These are phyloP conservation scores for Coprinellus micaceus DNA, from an alignment of 768 basidiomycete species.

Conservation along the genomic window DNA sequence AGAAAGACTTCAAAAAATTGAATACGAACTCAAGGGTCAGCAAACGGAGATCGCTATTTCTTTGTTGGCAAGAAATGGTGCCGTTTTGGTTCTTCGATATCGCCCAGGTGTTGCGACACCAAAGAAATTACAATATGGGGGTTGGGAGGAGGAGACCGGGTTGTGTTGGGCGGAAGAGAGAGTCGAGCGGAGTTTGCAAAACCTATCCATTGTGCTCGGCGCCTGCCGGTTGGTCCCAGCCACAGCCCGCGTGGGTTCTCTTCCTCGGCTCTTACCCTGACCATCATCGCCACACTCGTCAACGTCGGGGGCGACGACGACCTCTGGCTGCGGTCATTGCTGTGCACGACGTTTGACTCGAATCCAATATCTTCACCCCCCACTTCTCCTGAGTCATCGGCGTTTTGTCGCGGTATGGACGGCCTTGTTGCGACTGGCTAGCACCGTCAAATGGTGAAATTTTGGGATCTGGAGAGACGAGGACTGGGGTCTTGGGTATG, in stretches of 20 bases:
- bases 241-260: neutral
- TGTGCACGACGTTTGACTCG: too few species aligned
- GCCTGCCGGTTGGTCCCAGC: neutral
- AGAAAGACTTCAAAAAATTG: slow-evolving; percentile 17
- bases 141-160: too few species aligned
- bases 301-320: neutral
- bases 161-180: neutral
- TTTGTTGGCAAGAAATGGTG: slow-evolving; percentile 75
- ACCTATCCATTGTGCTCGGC: neutral
- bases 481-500: neutral
- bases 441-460: neutral
- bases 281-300: neutral
- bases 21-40: slow-evolving; percentile 69
- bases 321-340: neutral
- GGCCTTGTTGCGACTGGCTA: neutral
- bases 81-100: slow-evolving; percentile 16
- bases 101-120: slow-evolving; percentile 11
- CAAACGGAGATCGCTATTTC: slow-evolving; percentile 78
- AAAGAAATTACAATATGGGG: neutral
- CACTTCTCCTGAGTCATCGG: too few species aligned
- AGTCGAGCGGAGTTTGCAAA: slow-evolving; percentile 2
- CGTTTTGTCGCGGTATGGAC: neutral
- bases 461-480: neutral
- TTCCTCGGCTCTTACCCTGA: neutral
- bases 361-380: too few species aligned